phyloP scores from a whole-genome alignment of 2,329 filamentous ascomycete species.

The Cladophialophora psammophila region DNA sequence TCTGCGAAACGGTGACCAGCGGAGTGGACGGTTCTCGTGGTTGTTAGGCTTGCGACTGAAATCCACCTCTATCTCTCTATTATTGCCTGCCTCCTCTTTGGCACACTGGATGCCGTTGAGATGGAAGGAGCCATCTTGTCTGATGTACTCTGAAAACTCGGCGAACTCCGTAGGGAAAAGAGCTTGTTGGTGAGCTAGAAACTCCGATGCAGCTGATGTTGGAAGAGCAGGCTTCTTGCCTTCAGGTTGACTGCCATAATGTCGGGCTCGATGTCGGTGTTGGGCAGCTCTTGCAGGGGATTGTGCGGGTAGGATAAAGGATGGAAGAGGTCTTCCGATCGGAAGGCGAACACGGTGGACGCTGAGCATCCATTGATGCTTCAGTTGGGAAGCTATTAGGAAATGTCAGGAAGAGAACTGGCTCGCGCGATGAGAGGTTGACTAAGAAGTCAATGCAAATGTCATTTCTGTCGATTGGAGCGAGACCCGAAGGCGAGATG shows the following conservation, averaged over 20 bases:
- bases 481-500: background rate
- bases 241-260: background rate
- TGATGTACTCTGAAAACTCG: constrained; percentile 15
- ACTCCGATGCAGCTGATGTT: background rate
- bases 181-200: constrained; percentile 10
- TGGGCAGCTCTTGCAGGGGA: background rate
- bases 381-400: constrained; percentile 20
- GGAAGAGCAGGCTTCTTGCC: background rate
- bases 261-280: background rate
- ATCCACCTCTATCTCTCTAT: constrained; percentile 4
- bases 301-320: background rate
- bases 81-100: background rate
- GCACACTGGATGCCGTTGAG: background rate
- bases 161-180: constrained; percentile 18
- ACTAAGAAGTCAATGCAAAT: background rate
- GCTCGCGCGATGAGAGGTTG: background rate
- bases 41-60: background rate
- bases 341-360: constrained; percentile 20
- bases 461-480: background rate
- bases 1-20: constrained; percentile 6
- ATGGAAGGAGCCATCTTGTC: background rate
- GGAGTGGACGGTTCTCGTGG: background rate
- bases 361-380: constrained; percentile 36
- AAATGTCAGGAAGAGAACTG: background rate
- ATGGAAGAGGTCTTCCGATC: background rate